Base-by-base conservation (phyloP, 768 basidiomycete genomes). In the Pisolithus tinctorius region DNA sequence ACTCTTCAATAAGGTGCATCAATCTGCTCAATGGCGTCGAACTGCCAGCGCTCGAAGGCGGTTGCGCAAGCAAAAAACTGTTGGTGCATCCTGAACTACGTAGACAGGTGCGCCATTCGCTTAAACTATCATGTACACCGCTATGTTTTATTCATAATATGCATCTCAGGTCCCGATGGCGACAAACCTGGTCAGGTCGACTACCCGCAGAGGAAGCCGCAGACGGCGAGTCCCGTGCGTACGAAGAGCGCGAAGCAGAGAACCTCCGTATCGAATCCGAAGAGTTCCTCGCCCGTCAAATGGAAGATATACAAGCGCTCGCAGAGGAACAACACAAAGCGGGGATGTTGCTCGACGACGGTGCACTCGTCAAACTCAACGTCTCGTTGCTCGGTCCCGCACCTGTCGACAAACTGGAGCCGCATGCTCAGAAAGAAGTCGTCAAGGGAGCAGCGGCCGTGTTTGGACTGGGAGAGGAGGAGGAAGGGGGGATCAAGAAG, bases 251-350 rank as follows among this genome's bases (percentile, higher is more conserved):
- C 47, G 92, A 96, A 68, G 81, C 83, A 7, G 93, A 88, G 63
- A 88, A 90, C 58, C 75, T 96, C 23, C 82, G 91, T 34, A 79
- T 83, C 45, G 93, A 97, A 68, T 93, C 92, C 0, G 95, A 97
- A 67, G 87, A 83, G 55, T 96, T 98, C 78, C 76, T 97, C 53
- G 89, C 90, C 34, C 79, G 84, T 49, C 93, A 96, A 63, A 93
- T 95, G 90, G 90, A 90, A 56, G 93, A 97, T 66, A 88, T 95
- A 83, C 91, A 93, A 57, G 86, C 89, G 2, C 73, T 95, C 29
- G 89, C 88, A 11, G 88, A 89, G 47, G 88, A 94, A 61, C 92
- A 96, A 61, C 83, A 89, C 56, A 88, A 90, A 62, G 90, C 89
- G 6, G 93, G 93, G 29, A 77, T 95, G 69, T 70, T 96, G 14